Base-by-base conservation (phyloP, 2,329 filamentous ascomycete genomes). In the Gyromitra esculenta region DNA sequence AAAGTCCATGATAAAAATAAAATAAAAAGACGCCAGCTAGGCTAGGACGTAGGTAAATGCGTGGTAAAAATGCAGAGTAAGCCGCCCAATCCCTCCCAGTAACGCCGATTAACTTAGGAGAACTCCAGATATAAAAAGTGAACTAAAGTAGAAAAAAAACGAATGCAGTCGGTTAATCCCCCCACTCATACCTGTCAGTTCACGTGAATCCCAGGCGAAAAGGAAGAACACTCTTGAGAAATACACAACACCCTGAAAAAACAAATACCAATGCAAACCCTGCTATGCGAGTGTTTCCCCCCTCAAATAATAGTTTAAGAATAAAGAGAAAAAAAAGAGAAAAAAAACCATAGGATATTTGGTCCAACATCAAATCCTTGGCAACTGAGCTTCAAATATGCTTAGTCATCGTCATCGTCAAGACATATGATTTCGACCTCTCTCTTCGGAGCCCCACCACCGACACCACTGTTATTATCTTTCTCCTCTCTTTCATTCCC, bases 341-440 rank as follows among this genome's bases (percentile, higher is more conserved):
- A 57, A 70, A 54, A 35, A 74, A 69, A 62, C 54, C 18, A 41
- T 41, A 54, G 43, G 54, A 35, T 21, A 41, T 11, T 18, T 5
- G 25, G 18, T 31, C 31, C 41, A 48, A 15, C 60, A 54, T 57
- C 11, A n/a, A 52, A 39, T 41, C 3, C 31, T 25, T 50, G 43
- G 13, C n/a, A 54, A 35, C 35, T 25, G n/a, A 45, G 43, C 15
- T 37, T 43, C 18, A 54, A 57, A 50, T n/a, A 21, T 48, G 37
- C 59, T 41, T 74, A 77, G 54, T 78, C 76, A 57, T 75, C 72
- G 15, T 76, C 73, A 73, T 79, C 78, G 54, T 79, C 77, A 48
- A 79, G 57, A 56, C 65, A 77, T 35, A 79, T 79, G 18, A 79
- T 31, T 54, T 79, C 78, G 52, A 79, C 59, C 25, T 78, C 71